A percentile compares a stretch with the other conserved stretches of the same genome.
phyloP scores from a whole-genome alignment of 208 protist species.

The Trypanosoma avium region DNA sequence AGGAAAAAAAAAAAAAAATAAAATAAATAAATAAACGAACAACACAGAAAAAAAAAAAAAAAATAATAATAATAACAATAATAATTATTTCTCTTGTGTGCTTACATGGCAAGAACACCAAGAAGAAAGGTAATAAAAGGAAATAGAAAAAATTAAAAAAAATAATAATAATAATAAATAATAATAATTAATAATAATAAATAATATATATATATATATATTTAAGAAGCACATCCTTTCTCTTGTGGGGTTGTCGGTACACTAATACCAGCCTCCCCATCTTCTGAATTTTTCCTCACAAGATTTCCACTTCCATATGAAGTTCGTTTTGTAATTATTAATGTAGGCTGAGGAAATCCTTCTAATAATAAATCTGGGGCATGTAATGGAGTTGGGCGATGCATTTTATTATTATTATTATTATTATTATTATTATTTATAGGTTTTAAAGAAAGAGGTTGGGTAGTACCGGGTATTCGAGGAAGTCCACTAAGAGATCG shows the following conservation, averaged over 20 bases:
- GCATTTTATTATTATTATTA: not conserved
- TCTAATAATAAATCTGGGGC: not conserved
- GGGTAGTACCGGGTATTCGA: too few species aligned
- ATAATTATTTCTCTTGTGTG: too few species aligned
- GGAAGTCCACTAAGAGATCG: too few species aligned
- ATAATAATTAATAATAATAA: not conserved
- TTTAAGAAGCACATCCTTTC: conserved; percentile 12
- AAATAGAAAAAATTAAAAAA: conserved; percentile 22
- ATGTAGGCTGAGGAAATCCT: not conserved
- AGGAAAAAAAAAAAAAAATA: not conserved
- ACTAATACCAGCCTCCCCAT: too few species aligned
- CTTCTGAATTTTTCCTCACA: too few species aligned
- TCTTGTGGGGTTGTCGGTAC: not conserved
- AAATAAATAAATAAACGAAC: not conserved
- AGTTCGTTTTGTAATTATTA: not conserved
- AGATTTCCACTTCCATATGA: too few species aligned
- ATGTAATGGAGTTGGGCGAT: not conserved
- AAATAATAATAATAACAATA: conserved; percentile 14
- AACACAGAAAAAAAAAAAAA: not conserved
- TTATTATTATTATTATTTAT: not conserved
- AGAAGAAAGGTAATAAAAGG: conserved; percentile 6
- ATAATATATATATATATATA: conserved; percentile 16
- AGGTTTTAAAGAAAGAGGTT: too few species aligned
- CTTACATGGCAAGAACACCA: not conserved
- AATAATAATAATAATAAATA: conserved; percentile 11